Percentiles rank a stretch among this genome's conserved stretches.
These are phyloP conservation scores for Barnettozyma californica DNA, from an alignment of 805 yeast species.

Conservation along the genomic window DNA sequence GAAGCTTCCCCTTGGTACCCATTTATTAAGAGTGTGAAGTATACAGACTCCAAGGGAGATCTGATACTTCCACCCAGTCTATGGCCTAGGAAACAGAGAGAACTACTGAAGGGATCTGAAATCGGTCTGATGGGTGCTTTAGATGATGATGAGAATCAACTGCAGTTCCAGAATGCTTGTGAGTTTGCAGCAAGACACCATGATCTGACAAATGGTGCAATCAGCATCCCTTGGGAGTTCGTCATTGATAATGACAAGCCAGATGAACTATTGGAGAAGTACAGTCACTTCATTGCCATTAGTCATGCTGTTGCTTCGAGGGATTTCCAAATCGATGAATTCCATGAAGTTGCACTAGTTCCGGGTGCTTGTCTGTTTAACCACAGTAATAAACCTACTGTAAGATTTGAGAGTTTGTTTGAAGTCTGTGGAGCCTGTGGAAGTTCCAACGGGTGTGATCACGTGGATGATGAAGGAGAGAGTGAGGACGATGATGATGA, in stretches of 20 bases:
- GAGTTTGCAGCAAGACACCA: conserved; percentile 26
- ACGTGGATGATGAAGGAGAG: conserved; percentile 14
- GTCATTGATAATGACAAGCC: conserved; percentile 25
- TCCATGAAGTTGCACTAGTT: conserved; percentile 68
- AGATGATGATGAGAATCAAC: conserved; percentile 39
- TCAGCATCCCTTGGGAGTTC: conserved; percentile 28
- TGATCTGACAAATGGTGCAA: conserved; percentile 23
- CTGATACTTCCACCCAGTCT: conserved; percentile 54
- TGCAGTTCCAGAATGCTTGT: conserved; percentile 33
- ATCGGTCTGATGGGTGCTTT: conserved; percentile 57
- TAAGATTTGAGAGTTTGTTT: conserved; percentile 55
- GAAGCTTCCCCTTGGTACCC: conserved; percentile 75
- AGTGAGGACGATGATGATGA: conserved; percentile 1
- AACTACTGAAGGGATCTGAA: conserved; percentile 48
- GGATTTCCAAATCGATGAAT: conserved; percentile 76
- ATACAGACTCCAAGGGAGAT: conserved; percentile 25
- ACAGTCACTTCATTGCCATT: conserved; percentile 47
- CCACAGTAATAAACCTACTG: conserved; percentile 58
- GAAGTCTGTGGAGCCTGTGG: conserved; percentile 53
- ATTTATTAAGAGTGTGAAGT: conserved; percentile 50
- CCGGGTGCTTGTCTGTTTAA: conserved; percentile 92
- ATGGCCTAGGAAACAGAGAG: conserved; percentile 52
- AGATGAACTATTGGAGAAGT: conserved; percentile 24
- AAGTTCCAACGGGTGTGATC: conserved; percentile 33
- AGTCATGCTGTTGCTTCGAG: conserved; percentile 66